Percentiles rank a stretch among this genome's conserved stretches.
These are phyloP conservation scores for Lizonia empirigonia DNA, from an alignment of 2,329 filamentous ascomycete genomes.

Conservation along the genomic window DNA sequence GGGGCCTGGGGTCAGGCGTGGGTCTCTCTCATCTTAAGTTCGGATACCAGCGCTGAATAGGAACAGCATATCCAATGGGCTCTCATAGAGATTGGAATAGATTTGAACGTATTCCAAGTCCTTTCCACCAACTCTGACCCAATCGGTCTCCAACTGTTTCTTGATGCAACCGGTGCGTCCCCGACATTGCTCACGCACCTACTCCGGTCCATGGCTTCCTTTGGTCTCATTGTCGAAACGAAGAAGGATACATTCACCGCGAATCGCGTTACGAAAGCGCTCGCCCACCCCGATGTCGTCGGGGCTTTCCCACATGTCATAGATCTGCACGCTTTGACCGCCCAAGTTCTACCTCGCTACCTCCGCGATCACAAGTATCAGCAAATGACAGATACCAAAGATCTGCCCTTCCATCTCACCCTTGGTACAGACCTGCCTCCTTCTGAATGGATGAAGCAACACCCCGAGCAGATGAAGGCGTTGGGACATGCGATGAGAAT, in stretches of 20 bases:
- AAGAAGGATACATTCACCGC: conserved; percentile 35
- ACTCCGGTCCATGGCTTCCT: conserved; percentile 42
- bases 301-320: conserved; percentile 35
- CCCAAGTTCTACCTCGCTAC: conserved; percentile 38
- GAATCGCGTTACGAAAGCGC: conserved; percentile 35
- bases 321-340: conserved; percentile 27
- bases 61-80: conserved; percentile 26
- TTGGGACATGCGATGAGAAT: conserved; percentile 38
- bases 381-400: conserved; percentile 29
- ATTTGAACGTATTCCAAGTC: conserved; percentile 27
- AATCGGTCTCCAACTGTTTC: conserved; percentile 24
- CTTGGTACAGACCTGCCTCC: conserved; percentile 32
- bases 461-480: conserved; percentile 34
- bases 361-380: conserved; percentile 36
- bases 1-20: conserved; percentile 24
- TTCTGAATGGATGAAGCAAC: conserved; percentile 38
- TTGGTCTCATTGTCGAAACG: conserved; percentile 38
- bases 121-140: conserved; percentile 18
- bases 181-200: conserved; percentile 39
- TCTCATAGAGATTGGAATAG: conserved; percentile 29
- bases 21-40: neutral
- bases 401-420: conserved; percentile 37
- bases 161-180: conserved; percentile 29
- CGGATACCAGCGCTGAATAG: neutral
- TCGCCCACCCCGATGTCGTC: conserved; percentile 34